Evolutionary conservation across 2,329 filamentous ascomycete genomes (phyloP), one percentile per base, ranked within the genome.

Genomic region (Xylariaceae sp.): DNA sequence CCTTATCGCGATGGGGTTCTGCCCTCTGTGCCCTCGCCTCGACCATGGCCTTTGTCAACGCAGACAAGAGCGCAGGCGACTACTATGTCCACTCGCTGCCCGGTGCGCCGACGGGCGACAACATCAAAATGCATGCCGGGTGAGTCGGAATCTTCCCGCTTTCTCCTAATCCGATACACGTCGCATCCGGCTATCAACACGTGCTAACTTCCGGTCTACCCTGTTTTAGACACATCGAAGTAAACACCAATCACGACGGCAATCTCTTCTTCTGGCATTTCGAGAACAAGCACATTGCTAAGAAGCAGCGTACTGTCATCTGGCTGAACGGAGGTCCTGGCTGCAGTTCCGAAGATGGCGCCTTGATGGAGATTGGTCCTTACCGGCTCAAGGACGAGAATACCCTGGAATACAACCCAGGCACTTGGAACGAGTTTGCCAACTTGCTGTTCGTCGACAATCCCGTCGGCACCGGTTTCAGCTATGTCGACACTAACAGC

Each of bases 181-280:
- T 40, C 38, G 51, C 35, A 33, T 12, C 44, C 22, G 18, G 44
- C 54, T 44, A 54, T 58, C 40, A 47, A 15, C 19, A 19, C 30
- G 31, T 11, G 30, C 22, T 27, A 27, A 27, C 22, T 27, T 7
- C 22, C 22, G 22, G 22, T 7, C 7, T 27, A 4, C 22, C 15
- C 33, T 15, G 49, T 48, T 61, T 42, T 66, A 96, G 90, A 47
- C 94, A 99, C 73, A 86, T 99, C 68, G 91, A 97, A 71, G 80
- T 99, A 62, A 87, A 85, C 32, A 81, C 87, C 17, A 85, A 90
- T 58, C 81, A 87, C 67, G 90, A 97, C 66, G 92, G 90, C 60
- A 95, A 97, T 69, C 73, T 99, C 15, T 99, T 97, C 77, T 99
- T 99, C 76, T 99, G 94, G 94, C 89, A 96, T 65, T 96, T 89